Conservation (phyloP, 306 rosid genomes). For the Neltuma alba region DNA sequence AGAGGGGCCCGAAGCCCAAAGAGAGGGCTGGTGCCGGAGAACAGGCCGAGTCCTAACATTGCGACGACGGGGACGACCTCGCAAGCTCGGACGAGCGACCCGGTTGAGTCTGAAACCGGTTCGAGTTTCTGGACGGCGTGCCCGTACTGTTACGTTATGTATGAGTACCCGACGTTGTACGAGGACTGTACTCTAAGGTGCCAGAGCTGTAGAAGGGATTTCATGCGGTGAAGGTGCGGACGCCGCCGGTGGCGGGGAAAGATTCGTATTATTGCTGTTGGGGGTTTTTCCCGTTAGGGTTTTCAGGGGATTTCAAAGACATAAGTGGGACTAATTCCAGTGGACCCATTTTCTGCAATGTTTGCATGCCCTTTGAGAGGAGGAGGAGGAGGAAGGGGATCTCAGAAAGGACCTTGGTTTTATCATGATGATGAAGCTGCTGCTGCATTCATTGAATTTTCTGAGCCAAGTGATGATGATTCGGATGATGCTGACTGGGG, state of each 20-base stretch:
- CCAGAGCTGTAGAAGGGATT: slow-evolving; percentile 76
- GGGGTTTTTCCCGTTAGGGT: slow-evolving; percentile 79
- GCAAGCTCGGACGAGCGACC: slow-evolving; percentile 29
- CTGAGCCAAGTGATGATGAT: slow-evolving; percentile 63
- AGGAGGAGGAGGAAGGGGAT: slow-evolving; percentile 14
- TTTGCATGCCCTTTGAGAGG: slow-evolving; percentile 59
- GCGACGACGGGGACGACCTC: slow-evolving; percentile 35
- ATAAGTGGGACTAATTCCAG: slow-evolving; percentile 35
- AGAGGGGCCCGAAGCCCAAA: slow-evolving; percentile 44
- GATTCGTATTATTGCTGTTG: slow-evolving; percentile 64
- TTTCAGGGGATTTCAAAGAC: slow-evolving; percentile 48
- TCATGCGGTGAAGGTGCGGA: slow-evolving; percentile 57
- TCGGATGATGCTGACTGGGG: slow-evolving; percentile 64
- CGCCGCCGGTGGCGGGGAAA: slow-evolving; percentile 57
- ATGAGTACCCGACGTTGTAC: slow-evolving; percentile 70
- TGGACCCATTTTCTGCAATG: slow-evolving; percentile 87
- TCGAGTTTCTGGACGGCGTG: slow-evolving; percentile 92
- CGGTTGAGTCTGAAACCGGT: slow-evolving; percentile 19
- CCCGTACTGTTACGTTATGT: slow-evolving; percentile 80
- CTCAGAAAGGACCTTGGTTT: slow-evolving; percentile 40
- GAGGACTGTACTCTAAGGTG: slow-evolving; percentile 84
- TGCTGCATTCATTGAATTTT: slow-evolving; percentile 51
- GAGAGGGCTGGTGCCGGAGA: slow-evolving; percentile 38
- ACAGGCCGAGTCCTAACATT: slow-evolving; percentile 50
- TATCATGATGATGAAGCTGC: slow-evolving; percentile 51